A percentile compares a stretch with the other conserved stretches of the same genome.
Evolutionary conservation across 1,284 basidiomycete species (phyloP).

Genomic region (Tilletia walkeri): DNA sequence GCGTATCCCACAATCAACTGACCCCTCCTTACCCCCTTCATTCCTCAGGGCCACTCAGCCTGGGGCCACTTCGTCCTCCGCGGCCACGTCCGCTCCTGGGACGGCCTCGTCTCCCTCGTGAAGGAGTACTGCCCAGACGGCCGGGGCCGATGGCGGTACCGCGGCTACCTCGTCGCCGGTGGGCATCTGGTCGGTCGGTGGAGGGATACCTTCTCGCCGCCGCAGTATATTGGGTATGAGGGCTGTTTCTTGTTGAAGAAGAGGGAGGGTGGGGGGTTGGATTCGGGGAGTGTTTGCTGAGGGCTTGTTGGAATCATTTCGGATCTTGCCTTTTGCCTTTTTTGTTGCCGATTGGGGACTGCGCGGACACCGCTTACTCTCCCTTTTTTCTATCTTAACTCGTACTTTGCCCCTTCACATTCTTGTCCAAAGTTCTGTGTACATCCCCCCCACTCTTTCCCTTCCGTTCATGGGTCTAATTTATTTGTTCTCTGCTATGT

Average conservation of each 20-base stretch:
- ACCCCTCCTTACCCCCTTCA: not conserved
- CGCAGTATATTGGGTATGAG: constrained; percentile 54
- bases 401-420: too few relatives aligned
- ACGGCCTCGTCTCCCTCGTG: constrained; percentile 60
- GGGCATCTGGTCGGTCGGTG: constrained; percentile 51
- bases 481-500: too few relatives aligned
- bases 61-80: constrained; percentile 61
- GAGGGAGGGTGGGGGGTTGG: constrained; percentile 4
- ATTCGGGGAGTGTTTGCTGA: too few relatives aligned
- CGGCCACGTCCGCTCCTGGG: constrained; percentile 60
- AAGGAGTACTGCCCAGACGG: constrained; percentile 61
- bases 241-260: constrained; percentile 27
- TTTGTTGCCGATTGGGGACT: too few relatives aligned
- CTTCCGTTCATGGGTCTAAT: too few relatives aligned
- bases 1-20: not conserved
- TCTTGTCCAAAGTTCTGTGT: too few relatives aligned
- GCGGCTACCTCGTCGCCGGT: constrained; percentile 57
- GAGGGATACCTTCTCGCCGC: constrained; percentile 58
- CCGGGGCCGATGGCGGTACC: constrained; percentile 61
- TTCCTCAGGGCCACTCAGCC: constrained; percentile 58
- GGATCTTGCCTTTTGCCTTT: too few relatives aligned
- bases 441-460: too few relatives aligned
- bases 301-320: too few relatives aligned
- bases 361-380: too few relatives aligned
- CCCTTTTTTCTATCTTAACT: too few relatives aligned